Evolutionary conservation across 2,329 filamentous ascomycete species (phyloP).

Genomic region (Alternaria sp.): DNA sequence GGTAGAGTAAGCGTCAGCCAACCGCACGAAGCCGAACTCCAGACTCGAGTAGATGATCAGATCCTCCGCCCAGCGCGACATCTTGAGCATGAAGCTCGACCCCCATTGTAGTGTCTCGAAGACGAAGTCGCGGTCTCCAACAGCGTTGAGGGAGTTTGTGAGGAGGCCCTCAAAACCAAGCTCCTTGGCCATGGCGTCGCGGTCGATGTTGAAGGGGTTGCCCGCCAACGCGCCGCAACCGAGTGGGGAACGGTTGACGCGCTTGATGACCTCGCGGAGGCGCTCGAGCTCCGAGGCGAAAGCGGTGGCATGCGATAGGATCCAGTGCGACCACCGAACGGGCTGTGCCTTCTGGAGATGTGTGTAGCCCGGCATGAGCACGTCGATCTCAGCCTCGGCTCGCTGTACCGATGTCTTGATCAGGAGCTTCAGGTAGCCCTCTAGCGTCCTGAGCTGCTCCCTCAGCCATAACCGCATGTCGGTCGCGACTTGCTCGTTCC

Average conservation of each 20-base stretch:
- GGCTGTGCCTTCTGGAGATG: conserved; percentile 85
- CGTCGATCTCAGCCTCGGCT: conserved; percentile 76
- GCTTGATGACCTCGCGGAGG: conserved; percentile 72
- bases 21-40: conserved; percentile 76
- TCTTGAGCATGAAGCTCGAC: conserved; percentile 77
- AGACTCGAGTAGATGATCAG: conserved; percentile 80
- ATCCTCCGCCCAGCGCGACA: conserved; percentile 83
- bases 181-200: conserved; percentile 78
- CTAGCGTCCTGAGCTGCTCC: conserved; percentile 73
- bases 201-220: conserved; percentile 82
- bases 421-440: conserved; percentile 71
- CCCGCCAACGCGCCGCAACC: conserved; percentile 80
- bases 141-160: conserved; percentile 78
- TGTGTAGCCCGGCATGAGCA: conserved; percentile 87
- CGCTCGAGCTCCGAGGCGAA: conserved; percentile 79
- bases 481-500: conserved; percentile 89
- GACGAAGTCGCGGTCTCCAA: conserved; percentile 82
- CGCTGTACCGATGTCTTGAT: conserved; percentile 72
- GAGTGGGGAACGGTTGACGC: conserved; percentile 76
- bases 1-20: conserved; percentile 82
- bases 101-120: conserved; percentile 83
- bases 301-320: conserved; percentile 74
- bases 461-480: conserved; percentile 92
- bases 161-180: conserved; percentile 78
- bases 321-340: conserved; percentile 81